Evolutionary conservation across 2,329 filamentous ascomycete genomes (phyloP).

Genomic region (Zymoseptoria brevis): DNA sequence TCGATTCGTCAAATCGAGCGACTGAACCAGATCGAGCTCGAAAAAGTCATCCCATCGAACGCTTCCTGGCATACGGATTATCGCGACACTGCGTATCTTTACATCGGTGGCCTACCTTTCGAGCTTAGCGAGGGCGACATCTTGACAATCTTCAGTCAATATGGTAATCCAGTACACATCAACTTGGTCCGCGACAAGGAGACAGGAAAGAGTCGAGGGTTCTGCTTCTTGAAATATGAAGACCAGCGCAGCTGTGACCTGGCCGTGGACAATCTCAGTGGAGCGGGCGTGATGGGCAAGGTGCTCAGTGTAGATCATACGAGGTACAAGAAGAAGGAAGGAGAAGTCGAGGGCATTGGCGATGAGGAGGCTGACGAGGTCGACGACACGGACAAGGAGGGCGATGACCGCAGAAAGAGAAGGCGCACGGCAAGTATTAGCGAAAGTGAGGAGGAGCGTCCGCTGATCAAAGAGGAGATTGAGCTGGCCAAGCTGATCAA

Average conservation of each 20-base stretch:
- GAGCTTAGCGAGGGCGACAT: constrained; percentile 93
- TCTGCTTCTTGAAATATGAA: constrained; percentile 96
- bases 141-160: constrained; percentile 94
- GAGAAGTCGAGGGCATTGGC: constrained; percentile 38
- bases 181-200: constrained; percentile 92
- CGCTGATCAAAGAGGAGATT: constrained; percentile 69
- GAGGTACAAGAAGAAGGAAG: constrained; percentile 80
- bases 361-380: constrained; percentile 49
- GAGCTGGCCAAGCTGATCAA: constrained; percentile 68
- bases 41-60: constrained; percentile 74
- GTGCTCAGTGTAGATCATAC: constrained; percentile 85
- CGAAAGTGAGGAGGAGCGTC: constrained; percentile 42
- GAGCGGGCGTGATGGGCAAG: constrained; percentile 72
- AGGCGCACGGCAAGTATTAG: constrained; percentile 34
- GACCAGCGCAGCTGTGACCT: constrained; percentile 93
- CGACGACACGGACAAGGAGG: constrained; percentile 31
- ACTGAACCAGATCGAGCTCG: constrained; percentile 90
- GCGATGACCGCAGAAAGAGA: constrained; percentile 39
- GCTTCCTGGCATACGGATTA: constrained; percentile 98
- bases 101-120: constrained; percentile 88
- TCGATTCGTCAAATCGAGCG: constrained; percentile 84
- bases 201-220: constrained; percentile 88
- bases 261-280: constrained; percentile 91
- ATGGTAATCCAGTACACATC: constrained; percentile 86
- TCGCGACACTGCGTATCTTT: constrained; percentile 91